phyloP scores from a whole-genome alignment of 2,329 filamentous ascomycete genomes.

The Phyllosticta citriasiana region DNA sequence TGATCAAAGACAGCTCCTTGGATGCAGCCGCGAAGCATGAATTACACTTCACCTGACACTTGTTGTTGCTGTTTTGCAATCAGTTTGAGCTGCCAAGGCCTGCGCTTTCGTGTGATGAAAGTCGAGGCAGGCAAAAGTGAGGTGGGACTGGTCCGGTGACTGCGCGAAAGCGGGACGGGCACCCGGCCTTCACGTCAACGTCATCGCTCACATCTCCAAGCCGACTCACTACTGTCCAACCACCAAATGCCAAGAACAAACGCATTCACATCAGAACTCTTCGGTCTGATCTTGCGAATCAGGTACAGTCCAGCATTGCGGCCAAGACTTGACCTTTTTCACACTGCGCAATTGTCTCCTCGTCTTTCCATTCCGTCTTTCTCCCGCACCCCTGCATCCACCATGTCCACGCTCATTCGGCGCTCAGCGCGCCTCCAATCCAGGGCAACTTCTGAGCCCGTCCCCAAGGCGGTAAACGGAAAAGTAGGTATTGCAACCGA shows the following conservation, averaged over 20 bases:
- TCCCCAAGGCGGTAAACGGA: background rate
- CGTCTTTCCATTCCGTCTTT: background rate
- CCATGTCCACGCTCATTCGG: background rate
- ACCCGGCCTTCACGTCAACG: background rate
- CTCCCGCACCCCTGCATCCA: background rate
- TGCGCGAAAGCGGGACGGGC: background rate
- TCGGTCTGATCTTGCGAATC: background rate
- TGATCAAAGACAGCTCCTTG: too few species aligned
- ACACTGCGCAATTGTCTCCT: too few species aligned
- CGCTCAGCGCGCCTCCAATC: constrained; percentile 5
- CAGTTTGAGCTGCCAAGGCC: background rate
- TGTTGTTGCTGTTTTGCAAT: too few species aligned
- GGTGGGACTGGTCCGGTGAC: background rate
- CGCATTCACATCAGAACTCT: background rate
- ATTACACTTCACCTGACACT: background rate
- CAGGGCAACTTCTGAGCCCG: background rate
- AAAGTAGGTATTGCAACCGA: background rate
- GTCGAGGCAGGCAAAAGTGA: background rate
- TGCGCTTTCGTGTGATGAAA: background rate
- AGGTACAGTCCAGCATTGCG: background rate
- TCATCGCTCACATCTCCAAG: background rate
- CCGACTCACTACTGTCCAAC: background rate
- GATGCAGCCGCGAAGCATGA: background rate
- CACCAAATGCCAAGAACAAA: background rate
- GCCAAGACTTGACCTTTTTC: background rate